Evolutionary conservation across 1,284 basidiomycete genomes (phyloP).

Genomic region (Heliocybe sulcata): DNA sequence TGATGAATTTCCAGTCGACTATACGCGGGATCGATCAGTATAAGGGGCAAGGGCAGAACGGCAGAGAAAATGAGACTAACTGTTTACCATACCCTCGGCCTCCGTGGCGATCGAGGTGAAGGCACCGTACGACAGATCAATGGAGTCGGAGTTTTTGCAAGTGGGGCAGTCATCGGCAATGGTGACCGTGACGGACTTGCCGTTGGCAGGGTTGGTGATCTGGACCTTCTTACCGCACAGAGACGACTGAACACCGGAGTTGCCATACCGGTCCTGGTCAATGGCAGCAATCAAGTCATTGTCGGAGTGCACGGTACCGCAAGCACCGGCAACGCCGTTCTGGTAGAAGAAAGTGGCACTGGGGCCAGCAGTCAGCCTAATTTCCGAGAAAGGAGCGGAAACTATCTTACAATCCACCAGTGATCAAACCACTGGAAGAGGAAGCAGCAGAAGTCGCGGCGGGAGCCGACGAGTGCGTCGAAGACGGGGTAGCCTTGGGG

Average conservation of each 20-base stretch:
- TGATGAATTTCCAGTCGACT: conserved; percentile 45
- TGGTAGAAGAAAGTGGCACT: conserved; percentile 18
- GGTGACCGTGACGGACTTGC: conserved; percentile 50
- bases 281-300: conserved; percentile 21
- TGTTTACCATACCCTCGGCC: conserved; percentile 51
- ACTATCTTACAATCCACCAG: conserved; percentile 40
- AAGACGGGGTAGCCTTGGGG: conserved; percentile 8
- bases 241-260: conserved; percentile 34
- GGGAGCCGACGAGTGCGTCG: conserved; percentile 16
- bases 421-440: conserved; percentile 13
- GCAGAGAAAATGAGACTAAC: conserved; percentile 29
- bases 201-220: conserved; percentile 57
- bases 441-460: conserved; percentile 14
- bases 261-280: conserved; percentile 41
- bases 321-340: conserved; percentile 25
- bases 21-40: not conserved
- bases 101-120: conserved; percentile 58
- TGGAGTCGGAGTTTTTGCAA: conserved; percentile 56
- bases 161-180: conserved; percentile 84
- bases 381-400: not conserved
- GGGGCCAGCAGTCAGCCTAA: conserved; percentile 1
- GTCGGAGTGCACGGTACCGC: conserved; percentile 31
- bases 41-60: not conserved
- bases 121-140: conserved; percentile 77
- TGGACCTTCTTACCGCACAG: conserved; percentile 62